These are phyloP conservation scores for Sclerotinia spermophila DNA, from an alignment of 2,329 filamentous ascomycete genomes.

Conservation along the genomic window DNA sequence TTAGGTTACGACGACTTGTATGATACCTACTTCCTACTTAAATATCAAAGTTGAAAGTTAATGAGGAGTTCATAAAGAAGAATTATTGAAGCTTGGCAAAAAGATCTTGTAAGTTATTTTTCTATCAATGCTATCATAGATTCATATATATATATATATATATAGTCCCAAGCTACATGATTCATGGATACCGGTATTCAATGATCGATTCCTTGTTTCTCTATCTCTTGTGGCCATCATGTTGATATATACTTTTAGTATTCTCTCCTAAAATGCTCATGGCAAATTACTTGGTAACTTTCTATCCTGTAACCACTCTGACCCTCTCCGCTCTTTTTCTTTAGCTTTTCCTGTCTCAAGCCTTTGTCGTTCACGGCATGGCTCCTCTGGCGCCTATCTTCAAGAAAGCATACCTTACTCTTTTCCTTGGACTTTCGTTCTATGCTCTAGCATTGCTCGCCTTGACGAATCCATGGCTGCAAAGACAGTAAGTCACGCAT, in stretches of 20 bases:
- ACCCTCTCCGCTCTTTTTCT: background rate
- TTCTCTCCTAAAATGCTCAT: too few relatives aligned
- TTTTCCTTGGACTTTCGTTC: slow-evolving; percentile 57
- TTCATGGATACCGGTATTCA: background rate
- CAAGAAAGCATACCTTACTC: slow-evolving; percentile 46
- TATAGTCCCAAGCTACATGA: background rate
- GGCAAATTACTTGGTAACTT: background rate
- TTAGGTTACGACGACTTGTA: background rate
- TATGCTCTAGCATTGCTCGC: slow-evolving; percentile 66
- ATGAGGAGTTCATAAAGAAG: background rate
- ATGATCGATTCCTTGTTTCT: background rate
- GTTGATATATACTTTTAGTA: background rate
- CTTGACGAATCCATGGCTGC: slow-evolving; percentile 65
- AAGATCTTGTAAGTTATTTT: background rate
- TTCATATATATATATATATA: background rate
- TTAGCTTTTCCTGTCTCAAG: slow-evolving; percentile 5
- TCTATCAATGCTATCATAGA: background rate
- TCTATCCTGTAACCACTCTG: background rate
- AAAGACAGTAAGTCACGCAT: slow-evolving; percentile 65
- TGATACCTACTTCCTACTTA: background rate
- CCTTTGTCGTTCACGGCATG: slow-evolving; percentile 22
- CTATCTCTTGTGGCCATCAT: background rate
- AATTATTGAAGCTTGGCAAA: background rate
- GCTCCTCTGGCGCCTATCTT: slow-evolving; percentile 43
- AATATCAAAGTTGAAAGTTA: background rate